phyloP scores from a whole-genome alignment of 805 yeast species.

The Nadsonia fulvescens region DNA sequence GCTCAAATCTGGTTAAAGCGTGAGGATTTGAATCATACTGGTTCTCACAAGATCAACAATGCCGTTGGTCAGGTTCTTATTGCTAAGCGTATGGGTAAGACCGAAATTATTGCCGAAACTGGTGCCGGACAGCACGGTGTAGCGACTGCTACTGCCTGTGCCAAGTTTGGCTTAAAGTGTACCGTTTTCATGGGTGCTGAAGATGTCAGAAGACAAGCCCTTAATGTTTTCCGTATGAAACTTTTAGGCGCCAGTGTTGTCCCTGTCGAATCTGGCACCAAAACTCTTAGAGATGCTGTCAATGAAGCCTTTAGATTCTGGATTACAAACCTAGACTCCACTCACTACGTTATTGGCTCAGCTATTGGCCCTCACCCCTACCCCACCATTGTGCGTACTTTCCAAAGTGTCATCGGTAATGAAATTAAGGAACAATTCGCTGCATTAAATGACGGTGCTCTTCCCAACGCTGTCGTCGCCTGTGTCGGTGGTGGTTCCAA shows the following conservation, averaged over 20 bases:
- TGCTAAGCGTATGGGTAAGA: slow-evolving; percentile 28
- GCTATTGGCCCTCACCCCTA: slow-evolving; percentile 99
- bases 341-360: slow-evolving; percentile 93
- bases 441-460: slow-evolving; percentile 55
- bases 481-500: slow-evolving; percentile 99
- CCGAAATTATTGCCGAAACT: slow-evolving; percentile 28
- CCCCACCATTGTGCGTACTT: slow-evolving; percentile 93
- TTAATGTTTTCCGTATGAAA: slow-evolving; percentile 94
- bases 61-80: slow-evolving; percentile 28
- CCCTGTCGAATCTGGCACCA: slow-evolving; percentile 86
- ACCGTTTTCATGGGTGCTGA: slow-evolving; percentile 98
- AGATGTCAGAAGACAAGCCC: slow-evolving; percentile 95
- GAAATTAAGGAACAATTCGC: slow-evolving; percentile 88
- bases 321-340: slow-evolving; percentile 73
- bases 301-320: slow-evolving; percentile 91
- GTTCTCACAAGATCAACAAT: slow-evolving; percentile 30
- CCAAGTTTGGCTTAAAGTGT: slow-evolving; percentile 69
- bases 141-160: slow-evolving; percentile 33
- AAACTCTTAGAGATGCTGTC: slow-evolving; percentile 93
- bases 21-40: slow-evolving; percentile 54
- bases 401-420: slow-evolving; percentile 91
- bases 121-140: slow-evolving; percentile 37
- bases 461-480: slow-evolving; percentile 91
- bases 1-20: slow-evolving; percentile 95
- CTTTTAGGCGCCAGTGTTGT: slow-evolving; percentile 91